Evolutionary conservation across 331 rosid genomes (phyloP).

Genomic region (Erythrophleum ivorense): DNA sequence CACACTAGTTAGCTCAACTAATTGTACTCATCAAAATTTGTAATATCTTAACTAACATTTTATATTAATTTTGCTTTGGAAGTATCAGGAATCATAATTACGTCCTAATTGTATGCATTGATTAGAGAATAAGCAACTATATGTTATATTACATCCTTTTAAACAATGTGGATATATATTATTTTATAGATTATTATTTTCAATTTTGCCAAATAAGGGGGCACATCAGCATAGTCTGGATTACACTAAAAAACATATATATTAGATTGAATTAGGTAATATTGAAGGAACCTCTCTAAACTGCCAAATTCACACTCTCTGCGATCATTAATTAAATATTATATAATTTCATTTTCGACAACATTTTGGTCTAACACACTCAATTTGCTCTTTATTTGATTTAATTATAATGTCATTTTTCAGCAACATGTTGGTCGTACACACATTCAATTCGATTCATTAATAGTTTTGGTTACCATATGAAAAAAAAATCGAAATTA

Average conservation of each 20-base stretch:
- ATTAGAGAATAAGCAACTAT: slow-evolving; percentile 31
- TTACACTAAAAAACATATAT: background rate
- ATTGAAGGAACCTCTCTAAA: background rate
- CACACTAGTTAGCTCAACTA: slow-evolving; percentile 38
- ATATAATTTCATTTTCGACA: slow-evolving; percentile 11
- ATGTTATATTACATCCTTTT: background rate
- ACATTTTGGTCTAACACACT: slow-evolving; percentile 35
- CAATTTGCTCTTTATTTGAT: slow-evolving; percentile 6
- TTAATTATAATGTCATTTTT: slow-evolving; percentile 34
- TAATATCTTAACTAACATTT: background rate
- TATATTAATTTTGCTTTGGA: slow-evolving; percentile 26
- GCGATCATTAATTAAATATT: background rate
- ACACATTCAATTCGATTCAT: background rate
- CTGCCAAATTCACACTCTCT: background rate
- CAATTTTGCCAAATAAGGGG: background rate
- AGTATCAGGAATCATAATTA: slow-evolving; percentile 35
- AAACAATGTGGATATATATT: background rate
- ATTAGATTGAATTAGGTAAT: background rate
- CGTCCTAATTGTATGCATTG: slow-evolving; percentile 14
- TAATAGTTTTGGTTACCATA: background rate
- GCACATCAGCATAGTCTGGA: slow-evolving; percentile 13
- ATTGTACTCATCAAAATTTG: background rate
- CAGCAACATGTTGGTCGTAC: slow-evolving; percentile 25
- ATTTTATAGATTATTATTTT: background rate
- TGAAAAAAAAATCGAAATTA: background rate